phyloP scores from a whole-genome alignment of 192 early-diverging fungal species.

The Phlyctochytrium planicorne region DNA sequence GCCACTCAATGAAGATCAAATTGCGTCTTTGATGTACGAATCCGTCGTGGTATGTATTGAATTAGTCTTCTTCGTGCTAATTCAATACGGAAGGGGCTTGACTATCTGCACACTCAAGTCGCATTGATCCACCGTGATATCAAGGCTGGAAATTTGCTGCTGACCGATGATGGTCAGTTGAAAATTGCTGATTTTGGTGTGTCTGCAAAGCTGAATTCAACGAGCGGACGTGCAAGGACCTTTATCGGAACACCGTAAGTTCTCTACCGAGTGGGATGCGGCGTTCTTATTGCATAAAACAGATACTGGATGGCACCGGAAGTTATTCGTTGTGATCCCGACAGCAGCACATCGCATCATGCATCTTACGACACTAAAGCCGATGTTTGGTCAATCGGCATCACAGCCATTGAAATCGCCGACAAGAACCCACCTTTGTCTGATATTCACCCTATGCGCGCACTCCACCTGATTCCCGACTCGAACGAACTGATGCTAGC shows the following conservation, averaged over 20 bases:
- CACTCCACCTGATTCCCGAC: slow-evolving; percentile 56
- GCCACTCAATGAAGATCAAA: slow-evolving; percentile 55
- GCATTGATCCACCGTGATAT: slow-evolving; percentile 64
- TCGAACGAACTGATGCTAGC: slow-evolving; percentile 48
- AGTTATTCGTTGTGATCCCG: slow-evolving; percentile 57
- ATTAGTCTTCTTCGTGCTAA: background rate
- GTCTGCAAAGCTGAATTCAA: slow-evolving; percentile 51
- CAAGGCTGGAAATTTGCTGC: slow-evolving; percentile 61
- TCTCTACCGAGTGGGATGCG: background rate
- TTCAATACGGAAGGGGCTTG: slow-evolving; percentile 40
- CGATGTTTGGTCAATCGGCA: slow-evolving; percentile 67
- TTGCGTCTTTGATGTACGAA: slow-evolving; percentile 58
- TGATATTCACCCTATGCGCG: slow-evolving; percentile 68
- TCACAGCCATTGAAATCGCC: slow-evolving; percentile 67
- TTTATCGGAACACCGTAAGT: slow-evolving; percentile 67
- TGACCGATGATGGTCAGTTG: slow-evolving; percentile 54
- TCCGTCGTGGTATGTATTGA: slow-evolving; percentile 43
- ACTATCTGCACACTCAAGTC: slow-evolving; percentile 58
- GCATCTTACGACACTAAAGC: slow-evolving; percentile 58
- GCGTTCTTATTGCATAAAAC: slow-evolving; percentile 8
- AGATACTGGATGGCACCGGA: slow-evolving; percentile 68
- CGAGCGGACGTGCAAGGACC: slow-evolving; percentile 47
- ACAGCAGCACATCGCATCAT: slow-evolving; percentile 28
- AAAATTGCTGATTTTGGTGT: slow-evolving; percentile 69
- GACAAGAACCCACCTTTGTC: slow-evolving; percentile 65